A percentile compares a stretch with the other conserved stretches of the same genome.
phyloP scores from a whole-genome alignment of 2,329 filamentous ascomycete species.

The Chaetoscypha palmicola region DNA sequence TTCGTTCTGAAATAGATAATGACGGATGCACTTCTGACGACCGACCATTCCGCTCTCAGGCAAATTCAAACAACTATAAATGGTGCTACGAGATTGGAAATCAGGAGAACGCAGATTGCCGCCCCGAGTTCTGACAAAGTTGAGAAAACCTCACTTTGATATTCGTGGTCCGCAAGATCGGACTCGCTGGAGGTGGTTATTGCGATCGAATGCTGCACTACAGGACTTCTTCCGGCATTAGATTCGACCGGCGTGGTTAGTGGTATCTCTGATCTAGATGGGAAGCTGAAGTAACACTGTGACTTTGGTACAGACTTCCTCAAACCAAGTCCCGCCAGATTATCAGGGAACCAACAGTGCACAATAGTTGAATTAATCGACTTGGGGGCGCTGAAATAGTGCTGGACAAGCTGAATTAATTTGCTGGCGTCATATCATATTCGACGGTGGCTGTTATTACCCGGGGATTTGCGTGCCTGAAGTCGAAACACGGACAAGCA shows the following conservation, averaged over 20 bases:
- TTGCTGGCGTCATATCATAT: not conserved
- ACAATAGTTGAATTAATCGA: constrained; percentile 18
- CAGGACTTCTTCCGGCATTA: no score
- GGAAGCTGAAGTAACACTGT: no score
- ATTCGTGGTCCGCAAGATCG: constrained; percentile 7
- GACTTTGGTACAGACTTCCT: constrained; percentile 10
- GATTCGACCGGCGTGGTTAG: no score
- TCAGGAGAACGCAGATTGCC: constrained; percentile 13
- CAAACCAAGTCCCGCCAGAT: not conserved
- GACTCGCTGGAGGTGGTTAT: no score
- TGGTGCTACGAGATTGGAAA: constrained; percentile 11
- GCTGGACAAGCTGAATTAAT: no score
- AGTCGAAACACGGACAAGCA: not conserved
- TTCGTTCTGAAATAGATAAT: not conserved
- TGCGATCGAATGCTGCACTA: no score
- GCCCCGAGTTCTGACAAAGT: not conserved
- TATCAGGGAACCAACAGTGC: no score
- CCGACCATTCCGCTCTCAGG: not conserved
- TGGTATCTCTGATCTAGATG: no score
- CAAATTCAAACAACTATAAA: constrained; percentile 1
- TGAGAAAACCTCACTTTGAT: constrained; percentile 6
- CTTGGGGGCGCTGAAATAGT: constrained; percentile 2
- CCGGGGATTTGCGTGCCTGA: constrained; percentile 8
- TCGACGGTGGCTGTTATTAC: not conserved
- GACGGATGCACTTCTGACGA: not conserved